Conservation (phyloP, 306 rosid genomes). For the Bauhinia variegata region DNA sequence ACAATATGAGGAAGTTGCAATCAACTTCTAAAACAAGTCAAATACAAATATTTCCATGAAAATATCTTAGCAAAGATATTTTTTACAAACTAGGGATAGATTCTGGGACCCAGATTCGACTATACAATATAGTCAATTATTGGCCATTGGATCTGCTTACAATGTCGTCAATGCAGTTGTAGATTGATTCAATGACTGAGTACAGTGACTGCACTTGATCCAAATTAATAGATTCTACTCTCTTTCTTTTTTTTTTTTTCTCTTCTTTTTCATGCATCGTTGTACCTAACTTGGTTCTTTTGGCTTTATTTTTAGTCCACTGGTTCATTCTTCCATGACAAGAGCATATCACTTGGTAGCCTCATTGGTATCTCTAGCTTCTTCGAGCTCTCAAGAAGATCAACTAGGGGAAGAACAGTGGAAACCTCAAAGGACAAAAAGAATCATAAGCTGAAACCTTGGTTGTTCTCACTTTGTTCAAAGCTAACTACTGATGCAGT, state of each 20-base stretch:
- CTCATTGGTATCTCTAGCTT: slow-evolving; percentile 64
- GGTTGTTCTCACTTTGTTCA: slow-evolving; percentile 68
- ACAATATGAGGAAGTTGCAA: slow-evolving; percentile 4
- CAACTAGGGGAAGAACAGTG: slow-evolving; percentile 48
- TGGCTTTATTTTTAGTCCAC: slow-evolving; percentile 49
- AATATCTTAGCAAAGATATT: not conserved
- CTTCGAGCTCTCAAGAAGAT: slow-evolving; percentile 59
- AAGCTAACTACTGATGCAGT: slow-evolving; percentile 66
- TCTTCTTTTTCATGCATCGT: slow-evolving; percentile 3
- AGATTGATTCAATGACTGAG: no score
- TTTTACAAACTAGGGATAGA: slow-evolving; percentile 7
- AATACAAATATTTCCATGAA: slow-evolving; percentile 5
- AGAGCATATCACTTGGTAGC: slow-evolving; percentile 65
- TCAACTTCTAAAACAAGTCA: slow-evolving; percentile 2
- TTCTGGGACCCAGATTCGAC: no score
- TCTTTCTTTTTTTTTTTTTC: not conserved
- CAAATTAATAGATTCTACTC: no score
- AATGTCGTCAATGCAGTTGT: no score
- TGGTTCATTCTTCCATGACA: slow-evolving; percentile 63
- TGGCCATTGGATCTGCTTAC: no score
- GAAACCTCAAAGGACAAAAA: slow-evolving; percentile 48
- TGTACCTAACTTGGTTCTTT: slow-evolving; percentile 13
- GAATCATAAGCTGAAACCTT: slow-evolving; percentile 56
- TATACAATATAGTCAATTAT: no score
- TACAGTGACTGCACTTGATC: no score